Evolutionary conservation across 2,329 filamentous ascomycete species (phyloP), one percentile per base, ranked within the genome.

Genomic region (Truncatella angustata): DNA sequence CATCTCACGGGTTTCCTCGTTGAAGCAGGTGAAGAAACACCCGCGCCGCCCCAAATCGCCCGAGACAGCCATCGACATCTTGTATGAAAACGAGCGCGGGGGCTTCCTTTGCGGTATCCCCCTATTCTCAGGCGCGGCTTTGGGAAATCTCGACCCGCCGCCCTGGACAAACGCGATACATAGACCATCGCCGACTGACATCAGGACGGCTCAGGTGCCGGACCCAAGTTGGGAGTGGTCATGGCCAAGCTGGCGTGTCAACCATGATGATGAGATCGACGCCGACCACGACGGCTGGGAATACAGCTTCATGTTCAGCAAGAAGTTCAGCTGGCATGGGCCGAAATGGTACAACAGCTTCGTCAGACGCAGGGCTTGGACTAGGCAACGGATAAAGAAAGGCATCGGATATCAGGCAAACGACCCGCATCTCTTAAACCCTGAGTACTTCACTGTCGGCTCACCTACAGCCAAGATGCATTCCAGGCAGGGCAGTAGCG

Each of bases 161-260:
- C 78, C 91, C 1, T 99, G 94, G 94, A 90, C 92, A 46, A 96
- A 91, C 59, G 72, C 72, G 18, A 80, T 74, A 21, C 77, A 84
- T 59, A 82, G 81, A 55, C 69, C 81, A 10, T 85, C 81, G 48
- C 80, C 81, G 10, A 86, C 82, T 9, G 73, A 79, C 65, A 95
- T 93, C 56, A 82, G 86, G 54, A 97, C 91, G 54, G 91, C 93
- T 0, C 92, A 97, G 68, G 84, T 96, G 1, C 94, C 94, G 0
- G 94, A 99, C 66, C 94, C 94, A 5, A 90, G 87, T 56, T 99
- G 94, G 94, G 85, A 90, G 66, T 99, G 94, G 94, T 84, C 73
- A 2, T 87, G 83, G 82, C 76, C 82, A 2, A 82, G 84, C 48
- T 87, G 84, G 85, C 76, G 73, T 24, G 63, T 87, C 59, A 79